These are phyloP conservation scores for Pyrenopolyporus hunteri DNA, from an alignment of 495 filamentous ascomycete genomes.

Conservation along the genomic window DNA sequence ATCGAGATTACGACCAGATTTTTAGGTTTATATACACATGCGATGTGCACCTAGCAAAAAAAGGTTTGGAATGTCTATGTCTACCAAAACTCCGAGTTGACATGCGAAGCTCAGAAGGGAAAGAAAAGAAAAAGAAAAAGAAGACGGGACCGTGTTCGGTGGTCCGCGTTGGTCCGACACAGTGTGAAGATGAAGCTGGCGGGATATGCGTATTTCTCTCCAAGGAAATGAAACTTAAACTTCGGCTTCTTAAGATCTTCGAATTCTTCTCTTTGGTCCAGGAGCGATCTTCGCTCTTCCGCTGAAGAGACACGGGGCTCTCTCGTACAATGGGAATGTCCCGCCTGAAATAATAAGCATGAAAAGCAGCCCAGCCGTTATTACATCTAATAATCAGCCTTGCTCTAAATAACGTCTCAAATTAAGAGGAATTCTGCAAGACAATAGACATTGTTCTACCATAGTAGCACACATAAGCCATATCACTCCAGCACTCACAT, in stretches of 20 bases:
- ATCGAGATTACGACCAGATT: constrained; percentile 12
- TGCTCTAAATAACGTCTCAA: neutral
- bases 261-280: no score
- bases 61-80: constrained; percentile 17
- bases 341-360: no score
- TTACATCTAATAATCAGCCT: neutral
- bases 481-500: neutral
- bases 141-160: neutral
- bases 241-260: no score
- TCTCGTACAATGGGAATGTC: constrained; percentile 6
- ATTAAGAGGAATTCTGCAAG: constrained; percentile 10
- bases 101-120: neutral
- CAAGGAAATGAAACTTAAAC: no score
- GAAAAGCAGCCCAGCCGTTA: neutral
- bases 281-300: no score
- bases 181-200: constrained; percentile 7
- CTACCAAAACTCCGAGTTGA: constrained; percentile 6
- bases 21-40: constrained; percentile 26
- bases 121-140: neutral
- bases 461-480: neutral
- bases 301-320: no score
- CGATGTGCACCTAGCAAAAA: constrained; percentile 8
- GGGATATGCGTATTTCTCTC: no score
- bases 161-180: constrained; percentile 7
- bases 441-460: constrained; percentile 1